Evolutionary conservation across 2,329 filamentous ascomycete species (phyloP).

Genomic region (Myotisia sp.): DNA sequence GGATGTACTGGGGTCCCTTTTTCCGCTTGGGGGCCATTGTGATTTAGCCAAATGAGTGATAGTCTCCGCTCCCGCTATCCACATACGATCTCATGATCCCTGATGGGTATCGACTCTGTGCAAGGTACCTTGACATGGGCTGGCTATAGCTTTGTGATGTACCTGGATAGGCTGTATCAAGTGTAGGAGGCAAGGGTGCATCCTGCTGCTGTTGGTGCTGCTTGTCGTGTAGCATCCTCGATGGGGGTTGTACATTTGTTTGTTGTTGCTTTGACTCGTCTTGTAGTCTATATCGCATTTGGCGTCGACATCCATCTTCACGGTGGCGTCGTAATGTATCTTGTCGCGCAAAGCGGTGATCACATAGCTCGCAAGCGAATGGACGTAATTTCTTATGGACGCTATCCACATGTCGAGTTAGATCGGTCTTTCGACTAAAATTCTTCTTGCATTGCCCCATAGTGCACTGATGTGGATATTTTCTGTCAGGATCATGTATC

Average conservation of each 20-base stretch:
- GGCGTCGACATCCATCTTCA: slow-evolving; percentile 13
- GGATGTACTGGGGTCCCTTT: too few species aligned
- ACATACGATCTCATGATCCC: too few species aligned
- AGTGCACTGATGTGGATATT: slow-evolving; percentile 56
- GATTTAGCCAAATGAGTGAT: too few species aligned
- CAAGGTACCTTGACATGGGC: too few species aligned
- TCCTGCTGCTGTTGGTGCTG: background rate
- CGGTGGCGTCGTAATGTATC: slow-evolving; percentile 56
- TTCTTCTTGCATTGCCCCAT: slow-evolving; percentile 53
- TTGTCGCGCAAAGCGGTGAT: slow-evolving; percentile 59
- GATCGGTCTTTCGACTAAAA: slow-evolving; percentile 72
- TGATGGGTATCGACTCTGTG: too few species aligned
- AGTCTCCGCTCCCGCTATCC: too few species aligned
- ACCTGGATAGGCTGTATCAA: too few species aligned
- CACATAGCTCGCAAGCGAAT: slow-evolving; percentile 57
- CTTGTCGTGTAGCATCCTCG: background rate
- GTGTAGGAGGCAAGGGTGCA: background rate
- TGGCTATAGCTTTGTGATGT: too few species aligned
- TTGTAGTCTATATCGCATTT: slow-evolving; percentile 5
- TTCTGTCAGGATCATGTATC: slow-evolving; percentile 60
- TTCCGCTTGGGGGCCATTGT: too few species aligned
- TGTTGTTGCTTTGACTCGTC: background rate
- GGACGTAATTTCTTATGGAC: slow-evolving; percentile 61
- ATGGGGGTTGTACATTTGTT: too few species aligned
- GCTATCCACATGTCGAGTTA: slow-evolving; percentile 42